Conservation (phyloP, 2,329 filamentous ascomycete genomes). For the Aaosphaeria arxii region DNA sequence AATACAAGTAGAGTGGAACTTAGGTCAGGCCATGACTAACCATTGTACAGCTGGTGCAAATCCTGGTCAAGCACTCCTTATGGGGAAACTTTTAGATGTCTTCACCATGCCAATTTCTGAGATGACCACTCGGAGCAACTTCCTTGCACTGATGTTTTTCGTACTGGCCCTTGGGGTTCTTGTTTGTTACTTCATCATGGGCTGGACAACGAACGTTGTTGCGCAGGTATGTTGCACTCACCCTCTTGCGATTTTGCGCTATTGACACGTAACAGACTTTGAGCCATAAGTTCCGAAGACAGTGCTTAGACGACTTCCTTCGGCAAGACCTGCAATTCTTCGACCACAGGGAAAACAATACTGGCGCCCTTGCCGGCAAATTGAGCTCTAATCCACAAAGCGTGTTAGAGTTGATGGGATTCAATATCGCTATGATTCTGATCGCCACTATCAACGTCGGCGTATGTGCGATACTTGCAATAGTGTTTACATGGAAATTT, state of each 20-base stretch:
- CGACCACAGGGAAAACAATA: not conserved
- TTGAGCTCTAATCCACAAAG: not conserved
- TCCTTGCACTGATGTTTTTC: constrained; percentile 24
- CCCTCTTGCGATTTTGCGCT: constrained; percentile 67
- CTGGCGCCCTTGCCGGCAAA: constrained; percentile 20
- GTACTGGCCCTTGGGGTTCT: constrained; percentile 13
- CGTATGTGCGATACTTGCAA: not conserved
- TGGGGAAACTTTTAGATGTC: not conserved
- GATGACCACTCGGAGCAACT: constrained; percentile 3
- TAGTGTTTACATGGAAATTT: constrained; percentile 31
- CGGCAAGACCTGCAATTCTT: not conserved
- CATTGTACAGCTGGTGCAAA: not conserved
- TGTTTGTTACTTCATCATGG: constrained; percentile 10
- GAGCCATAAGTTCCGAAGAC: not conserved
- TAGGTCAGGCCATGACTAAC: too few relatives aligned
- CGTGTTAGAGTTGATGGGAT: constrained; percentile 27
- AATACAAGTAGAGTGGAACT: too few relatives aligned
- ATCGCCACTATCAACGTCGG: constrained; percentile 64
- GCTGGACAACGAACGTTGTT: constrained; percentile 3
- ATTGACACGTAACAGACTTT: not conserved
- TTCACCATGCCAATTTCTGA: not conserved
- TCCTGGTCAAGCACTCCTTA: constrained; percentile 7
- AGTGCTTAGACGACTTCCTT: not conserved
- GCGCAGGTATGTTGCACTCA: not conserved
- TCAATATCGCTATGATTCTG: constrained; percentile 64